Percentiles rank a stretch among this genome's conserved stretches.
Evolutionary conservation across 2,329 filamentous ascomycete species (phyloP).

Genomic region (Xylaria digitata): DNA sequence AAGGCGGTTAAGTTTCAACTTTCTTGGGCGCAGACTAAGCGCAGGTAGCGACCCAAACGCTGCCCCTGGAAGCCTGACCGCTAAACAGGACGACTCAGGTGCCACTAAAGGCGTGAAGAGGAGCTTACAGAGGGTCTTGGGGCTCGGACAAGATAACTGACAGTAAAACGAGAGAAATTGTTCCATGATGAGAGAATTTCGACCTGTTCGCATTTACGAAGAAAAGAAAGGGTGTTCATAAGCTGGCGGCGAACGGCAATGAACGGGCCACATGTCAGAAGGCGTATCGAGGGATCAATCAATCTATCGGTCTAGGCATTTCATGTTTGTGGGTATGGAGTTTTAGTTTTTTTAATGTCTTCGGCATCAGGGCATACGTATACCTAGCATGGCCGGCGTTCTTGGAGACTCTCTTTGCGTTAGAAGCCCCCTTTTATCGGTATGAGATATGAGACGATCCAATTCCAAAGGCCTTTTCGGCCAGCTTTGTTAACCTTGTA

Average conservation of each 20-base stretch:
- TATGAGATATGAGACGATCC: conserved; percentile 33
- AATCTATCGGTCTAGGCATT: background rate
- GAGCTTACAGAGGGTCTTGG: conserved; percentile 52
- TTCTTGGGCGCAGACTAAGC: conserved; percentile 55
- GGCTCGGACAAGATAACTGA: conserved; percentile 48
- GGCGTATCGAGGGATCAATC: conserved; percentile 15
- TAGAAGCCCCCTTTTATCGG: conserved; percentile 25
- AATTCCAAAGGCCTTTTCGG: background rate
- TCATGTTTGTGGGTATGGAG: conserved; percentile 22
- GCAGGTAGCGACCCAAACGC: conserved; percentile 39
- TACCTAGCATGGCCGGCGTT: conserved; percentile 41
- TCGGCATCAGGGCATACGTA: conserved; percentile 35
- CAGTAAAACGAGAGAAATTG: background rate
- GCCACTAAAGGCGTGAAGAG: conserved; percentile 48
- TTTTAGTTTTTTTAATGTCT: conserved; percentile 12
- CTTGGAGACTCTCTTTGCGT: conserved; percentile 20
- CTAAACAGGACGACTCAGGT: conserved; percentile 37
- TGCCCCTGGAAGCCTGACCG: conserved; percentile 28
- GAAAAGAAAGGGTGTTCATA: conserved; percentile 16
- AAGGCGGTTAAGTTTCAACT: conserved; percentile 61
- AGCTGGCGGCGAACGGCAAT: conserved; percentile 18
- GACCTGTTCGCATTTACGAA: conserved; percentile 12
- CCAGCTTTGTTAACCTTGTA: background rate
- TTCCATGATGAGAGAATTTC: background rate
- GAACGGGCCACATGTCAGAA: conserved; percentile 10